Percentiles rank a stretch among this genome's conserved stretches.
These are phyloP conservation scores for Cardamine occulta DNA, from an alignment of 345 rosid species.

Conservation along the genomic window DNA sequence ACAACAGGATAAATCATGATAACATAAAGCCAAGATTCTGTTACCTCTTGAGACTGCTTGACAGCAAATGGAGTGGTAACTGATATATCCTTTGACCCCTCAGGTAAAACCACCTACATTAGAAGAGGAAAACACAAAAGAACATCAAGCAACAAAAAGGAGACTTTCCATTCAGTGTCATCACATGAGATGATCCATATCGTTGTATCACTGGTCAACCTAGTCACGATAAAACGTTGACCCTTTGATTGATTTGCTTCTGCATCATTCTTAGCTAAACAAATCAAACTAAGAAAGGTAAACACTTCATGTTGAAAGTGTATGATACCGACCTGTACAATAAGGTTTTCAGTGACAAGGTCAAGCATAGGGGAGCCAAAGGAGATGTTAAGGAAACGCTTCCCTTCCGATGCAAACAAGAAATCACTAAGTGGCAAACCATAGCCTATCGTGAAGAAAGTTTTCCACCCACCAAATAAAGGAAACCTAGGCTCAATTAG, in stretches of 20 bases:
- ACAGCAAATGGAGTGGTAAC: conserved; percentile 77
- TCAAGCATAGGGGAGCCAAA: conserved; percentile 80
- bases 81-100: conserved; percentile 72
- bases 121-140: conserved; percentile 6
- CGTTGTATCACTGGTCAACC: neutral
- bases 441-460: conserved; percentile 93
- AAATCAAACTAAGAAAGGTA: conserved; percentile 1
- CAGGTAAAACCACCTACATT: conserved; percentile 89
- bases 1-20: neutral
- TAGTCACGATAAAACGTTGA: neutral
- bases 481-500: conserved; percentile 94
- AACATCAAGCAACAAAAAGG: conserved; percentile 5
- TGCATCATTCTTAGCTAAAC: conserved; percentile 3
- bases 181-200: neutral
- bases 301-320: conserved; percentile 2
- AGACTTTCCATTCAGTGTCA: neutral
- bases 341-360: conserved; percentile 70
- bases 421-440: conserved; percentile 89
- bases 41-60: conserved; percentile 81
- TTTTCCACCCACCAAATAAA: conserved; percentile 95
- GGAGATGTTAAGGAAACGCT: conserved; percentile 70
- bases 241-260: neutral
- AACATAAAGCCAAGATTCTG: conserved; percentile 13
- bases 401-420: conserved; percentile 75
- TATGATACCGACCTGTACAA: conserved; percentile 67